Evolutionary conservation across 306 rosid genomes (phyloP), one percentile per base, ranked within the genome.

Genomic region (Vigna trinervia): DNA sequence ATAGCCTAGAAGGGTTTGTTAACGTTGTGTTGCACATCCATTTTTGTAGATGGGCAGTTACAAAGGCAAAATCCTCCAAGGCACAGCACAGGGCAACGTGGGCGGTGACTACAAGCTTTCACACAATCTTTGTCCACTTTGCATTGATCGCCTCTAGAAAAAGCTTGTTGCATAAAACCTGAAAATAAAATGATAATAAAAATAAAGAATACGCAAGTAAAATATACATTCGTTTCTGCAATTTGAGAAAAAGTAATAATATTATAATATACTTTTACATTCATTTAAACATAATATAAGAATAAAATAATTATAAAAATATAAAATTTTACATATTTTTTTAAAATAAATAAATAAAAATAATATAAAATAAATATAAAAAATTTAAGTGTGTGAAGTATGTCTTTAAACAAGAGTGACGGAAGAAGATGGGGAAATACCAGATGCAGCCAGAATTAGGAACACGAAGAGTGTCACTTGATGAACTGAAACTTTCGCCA

Each of bases 121-220:
- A 0, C 0, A 22, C 72, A 67, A 6, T 67, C 72, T 2, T 0
- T 45, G 38, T 43, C 0, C 6, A 0, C 0, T 8, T 20, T 43
- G 54, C 56, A 67, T 22, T 67, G 56, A 22, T 12, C 38, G 0
- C 72, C 72, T 6, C 0, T 1, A 36, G 51, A 51, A 38, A 39
- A 17, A 64, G 51, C 51, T 64, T 19, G 11, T 65, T 39, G 71
- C 32, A 9, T 65, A 41, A 20, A 39, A 65, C 71, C 71, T 65
- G 69, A 64, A 64, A 15, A 10, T 17, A 7, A 62, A 15, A 32
- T 32, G 0, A 32, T 26, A 26, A 26, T 26, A 26, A 26, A 26
- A 2, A 26, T 26, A 26, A 26, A 23, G 1, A 2, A 26, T 26
- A 26, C 28, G 1, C 28, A 26, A 30, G 34, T 2, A 30, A 30